phyloP scores from a whole-genome alignment of 2,329 filamentous ascomycete genomes.

The Pleurostoma richardsiae region DNA sequence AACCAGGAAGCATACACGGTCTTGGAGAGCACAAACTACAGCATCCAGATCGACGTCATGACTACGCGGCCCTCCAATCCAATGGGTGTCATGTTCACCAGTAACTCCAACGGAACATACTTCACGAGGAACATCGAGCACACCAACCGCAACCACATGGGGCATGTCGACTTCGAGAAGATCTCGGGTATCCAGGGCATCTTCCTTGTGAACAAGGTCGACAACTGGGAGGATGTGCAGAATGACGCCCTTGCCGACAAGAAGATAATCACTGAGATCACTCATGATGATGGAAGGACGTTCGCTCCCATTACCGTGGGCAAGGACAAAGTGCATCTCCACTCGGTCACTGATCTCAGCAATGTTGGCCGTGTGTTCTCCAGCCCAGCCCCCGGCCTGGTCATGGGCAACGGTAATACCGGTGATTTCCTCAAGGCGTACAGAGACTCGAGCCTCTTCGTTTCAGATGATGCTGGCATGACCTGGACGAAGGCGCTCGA shows the following conservation, averaged over 20 bases:
- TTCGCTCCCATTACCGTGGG: constrained; percentile 70
- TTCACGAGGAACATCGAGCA: constrained; percentile 90
- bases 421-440: constrained; percentile 70
- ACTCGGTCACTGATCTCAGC: constrained; percentile 81
- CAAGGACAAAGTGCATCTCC: constrained; percentile 71
- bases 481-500: constrained; percentile 74
- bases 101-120: constrained; percentile 95
- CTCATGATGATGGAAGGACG: constrained; percentile 89
- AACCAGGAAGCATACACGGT: constrained; percentile 88
- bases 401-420: constrained; percentile 92
- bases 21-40: constrained; percentile 94
- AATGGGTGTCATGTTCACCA: constrained; percentile 88
- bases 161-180: constrained; percentile 92
- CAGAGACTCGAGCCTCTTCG: constrained; percentile 70
- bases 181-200: constrained; percentile 88
- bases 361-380: constrained; percentile 88
- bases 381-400: constrained; percentile 84
- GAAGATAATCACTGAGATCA: constrained; percentile 75
- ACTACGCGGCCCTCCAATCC: constrained; percentile 58
- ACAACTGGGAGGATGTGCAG: constrained; percentile 76
- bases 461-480: constrained; percentile 86
- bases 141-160: constrained; percentile 74
- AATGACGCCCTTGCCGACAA: constrained; percentile 47
- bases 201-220: constrained; percentile 81
- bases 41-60: constrained; percentile 93